Evolutionary conservation across 164 flowering plant species (phyloP).

Genomic region (Santalum album): DNA sequence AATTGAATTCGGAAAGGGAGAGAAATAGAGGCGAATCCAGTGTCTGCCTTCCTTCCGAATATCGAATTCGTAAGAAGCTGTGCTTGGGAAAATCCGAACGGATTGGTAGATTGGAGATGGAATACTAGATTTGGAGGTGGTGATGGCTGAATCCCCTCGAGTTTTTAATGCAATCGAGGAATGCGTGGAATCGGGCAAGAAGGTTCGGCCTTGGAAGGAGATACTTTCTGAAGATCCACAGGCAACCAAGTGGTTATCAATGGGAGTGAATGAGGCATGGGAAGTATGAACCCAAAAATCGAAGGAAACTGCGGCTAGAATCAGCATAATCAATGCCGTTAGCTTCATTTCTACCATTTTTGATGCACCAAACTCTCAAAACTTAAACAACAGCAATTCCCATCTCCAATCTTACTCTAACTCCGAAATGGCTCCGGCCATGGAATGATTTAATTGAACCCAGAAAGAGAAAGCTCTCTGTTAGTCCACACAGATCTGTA

Average conservation of each 20-base stretch:
- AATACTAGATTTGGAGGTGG: constrained; percentile 36
- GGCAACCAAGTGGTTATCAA: constrained; percentile 58
- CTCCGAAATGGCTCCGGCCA: neutral
- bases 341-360: constrained; percentile 21
- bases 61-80: constrained; percentile 49
- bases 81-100: constrained; percentile 45
- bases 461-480: neutral
- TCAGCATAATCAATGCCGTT: constrained; percentile 15
- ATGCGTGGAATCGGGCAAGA: constrained; percentile 55
- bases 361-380: neutral
- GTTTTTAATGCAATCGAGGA: constrained; percentile 36
- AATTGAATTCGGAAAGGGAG: constrained; percentile 31
- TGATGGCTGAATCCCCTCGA: constrained; percentile 27
- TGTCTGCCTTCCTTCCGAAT: constrained; percentile 56
- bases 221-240: constrained; percentile 74
- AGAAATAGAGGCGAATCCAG: constrained; percentile 63
- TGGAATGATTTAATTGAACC: neutral
- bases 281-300: constrained; percentile 16
- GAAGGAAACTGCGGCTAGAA: constrained; percentile 22
- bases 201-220: constrained; percentile 47
- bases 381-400: neutral
- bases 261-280: constrained; percentile 43
- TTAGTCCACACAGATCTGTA: neutral
- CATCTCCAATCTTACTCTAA: constrained; percentile 1
- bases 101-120: constrained; percentile 56